phyloP scores from a whole-genome alignment of 2,329 filamentous ascomycete genomes.

The Cryoendolithus antarcticus region DNA sequence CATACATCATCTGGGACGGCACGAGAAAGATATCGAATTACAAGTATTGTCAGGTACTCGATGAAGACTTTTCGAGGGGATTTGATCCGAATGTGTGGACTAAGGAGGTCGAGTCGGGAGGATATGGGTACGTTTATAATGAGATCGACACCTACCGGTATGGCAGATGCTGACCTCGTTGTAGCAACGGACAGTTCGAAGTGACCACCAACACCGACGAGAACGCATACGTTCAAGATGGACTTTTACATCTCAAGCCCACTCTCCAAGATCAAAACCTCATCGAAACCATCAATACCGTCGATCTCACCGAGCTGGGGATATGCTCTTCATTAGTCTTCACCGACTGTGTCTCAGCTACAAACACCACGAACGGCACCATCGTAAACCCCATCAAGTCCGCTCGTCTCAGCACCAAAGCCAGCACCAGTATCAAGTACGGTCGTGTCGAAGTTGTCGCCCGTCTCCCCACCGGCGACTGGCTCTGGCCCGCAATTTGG shows the following conservation, averaged over 20 bases:
- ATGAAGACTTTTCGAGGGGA: constrained; percentile 51
- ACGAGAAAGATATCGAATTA: constrained; percentile 59
- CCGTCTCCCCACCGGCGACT: constrained; percentile 64
- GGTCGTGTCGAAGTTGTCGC: constrained; percentile 71
- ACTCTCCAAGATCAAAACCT: constrained; percentile 59
- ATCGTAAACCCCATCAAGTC: constrained; percentile 69
- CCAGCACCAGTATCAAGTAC: constrained; percentile 60
- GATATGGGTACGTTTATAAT: constrained; percentile 52
- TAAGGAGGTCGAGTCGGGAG: constrained; percentile 62
- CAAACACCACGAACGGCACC: constrained; percentile 65
- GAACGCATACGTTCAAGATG: constrained; percentile 62
- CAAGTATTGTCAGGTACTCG: constrained; percentile 57
- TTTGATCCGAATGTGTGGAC: constrained; percentile 51
- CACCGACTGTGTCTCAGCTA: constrained; percentile 54
- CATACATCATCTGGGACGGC: constrained; percentile 64
- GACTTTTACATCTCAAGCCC: constrained; percentile 61
- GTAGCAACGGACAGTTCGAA: constrained; percentile 68
- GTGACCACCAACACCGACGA: constrained; percentile 58
- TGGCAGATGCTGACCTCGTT: constrained; percentile 9
- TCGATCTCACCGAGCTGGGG: constrained; percentile 55
- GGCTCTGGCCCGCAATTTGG: constrained; percentile 89
- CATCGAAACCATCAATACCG: constrained; percentile 52
- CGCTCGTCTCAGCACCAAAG: constrained; percentile 64
- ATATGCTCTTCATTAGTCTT: constrained; percentile 53
- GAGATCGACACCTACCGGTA: not conserved